A percentile compares a stretch with the other conserved stretches of the same genome.
Evolutionary conservation across 176 grass and related monocot species (phyloP).

Genomic region (Lolium multiflorum): DNA sequence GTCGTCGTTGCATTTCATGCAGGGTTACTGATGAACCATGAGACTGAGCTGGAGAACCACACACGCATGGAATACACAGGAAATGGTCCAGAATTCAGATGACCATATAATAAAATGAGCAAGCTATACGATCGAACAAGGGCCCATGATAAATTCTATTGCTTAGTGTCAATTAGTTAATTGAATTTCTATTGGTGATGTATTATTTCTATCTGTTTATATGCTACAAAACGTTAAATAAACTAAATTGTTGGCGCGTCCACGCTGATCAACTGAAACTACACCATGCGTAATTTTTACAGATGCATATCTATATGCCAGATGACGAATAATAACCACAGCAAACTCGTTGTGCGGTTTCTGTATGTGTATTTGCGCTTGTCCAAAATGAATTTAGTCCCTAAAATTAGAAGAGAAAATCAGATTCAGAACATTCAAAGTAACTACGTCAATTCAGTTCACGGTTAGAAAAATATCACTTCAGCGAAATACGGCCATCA

Average conservation of each 20-base stretch:
- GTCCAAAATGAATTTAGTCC: neutral
- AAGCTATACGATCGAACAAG: neutral
- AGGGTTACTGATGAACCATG: conserved; percentile 51
- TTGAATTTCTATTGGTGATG: neutral
- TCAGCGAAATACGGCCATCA: neutral
- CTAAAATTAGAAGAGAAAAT: neutral
- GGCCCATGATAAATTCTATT: neutral
- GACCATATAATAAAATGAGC: conserved; percentile 23
- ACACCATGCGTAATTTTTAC: neutral
- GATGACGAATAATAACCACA: neutral
- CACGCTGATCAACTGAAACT: neutral
- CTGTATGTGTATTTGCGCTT: neutral
- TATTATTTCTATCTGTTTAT: neutral
- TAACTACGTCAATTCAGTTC: neutral
- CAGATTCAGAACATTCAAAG: neutral
- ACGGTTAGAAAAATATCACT: neutral
- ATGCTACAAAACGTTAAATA: neutral
- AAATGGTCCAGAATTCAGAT: neutral
- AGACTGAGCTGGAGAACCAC: neutral
- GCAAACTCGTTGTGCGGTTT: neutral
- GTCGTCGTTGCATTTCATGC: neutral
- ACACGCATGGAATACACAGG: neutral
- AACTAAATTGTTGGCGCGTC: neutral
- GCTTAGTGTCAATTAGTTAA: no score
- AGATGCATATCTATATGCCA: neutral